Evolutionary conservation across 169 alveolate species (phyloP).

Genomic region (Plasmodium gonderi): DNA sequence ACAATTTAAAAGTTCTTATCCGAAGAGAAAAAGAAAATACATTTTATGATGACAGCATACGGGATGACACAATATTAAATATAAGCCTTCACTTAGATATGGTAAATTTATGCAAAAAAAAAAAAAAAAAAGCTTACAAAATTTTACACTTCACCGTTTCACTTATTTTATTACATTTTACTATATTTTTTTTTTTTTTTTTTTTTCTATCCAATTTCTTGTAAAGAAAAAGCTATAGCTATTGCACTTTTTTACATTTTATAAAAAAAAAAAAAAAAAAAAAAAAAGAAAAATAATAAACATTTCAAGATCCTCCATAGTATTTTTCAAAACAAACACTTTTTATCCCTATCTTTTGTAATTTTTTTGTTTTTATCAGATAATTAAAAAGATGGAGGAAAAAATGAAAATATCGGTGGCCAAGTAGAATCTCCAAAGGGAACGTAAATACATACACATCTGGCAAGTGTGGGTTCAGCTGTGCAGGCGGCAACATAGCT

Average conservation of each 20-base stretch:
- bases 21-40: conserved; percentile 25
- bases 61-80: conserved; percentile 25
- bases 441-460: neutral
- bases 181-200: neutral
- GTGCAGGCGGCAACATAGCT: too few species aligned
- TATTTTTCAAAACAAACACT: neutral
- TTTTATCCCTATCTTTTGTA: neutral
- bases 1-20: conserved; percentile 22
- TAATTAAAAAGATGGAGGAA: conserved; percentile 57
- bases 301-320: neutral
- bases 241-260: neutral
- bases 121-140: neutral
- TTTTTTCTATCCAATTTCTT: neutral
- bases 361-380: conserved; percentile 7
- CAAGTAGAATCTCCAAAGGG: conserved; percentile 9
- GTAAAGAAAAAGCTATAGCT: too few species aligned
- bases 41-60: conserved; percentile 14
- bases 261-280: conserved; percentile 1
- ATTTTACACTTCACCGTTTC: too few species aligned
- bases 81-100: conserved; percentile 35
- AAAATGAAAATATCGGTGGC: conserved; percentile 39
- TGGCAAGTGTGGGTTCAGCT: too few species aligned
- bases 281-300: too few species aligned
- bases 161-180: too few species aligned
- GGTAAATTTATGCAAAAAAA: conserved; percentile 23